Conservation (phyloP, 2,329 filamentous ascomycete species). For the Colletotrichum sp. region DNA sequence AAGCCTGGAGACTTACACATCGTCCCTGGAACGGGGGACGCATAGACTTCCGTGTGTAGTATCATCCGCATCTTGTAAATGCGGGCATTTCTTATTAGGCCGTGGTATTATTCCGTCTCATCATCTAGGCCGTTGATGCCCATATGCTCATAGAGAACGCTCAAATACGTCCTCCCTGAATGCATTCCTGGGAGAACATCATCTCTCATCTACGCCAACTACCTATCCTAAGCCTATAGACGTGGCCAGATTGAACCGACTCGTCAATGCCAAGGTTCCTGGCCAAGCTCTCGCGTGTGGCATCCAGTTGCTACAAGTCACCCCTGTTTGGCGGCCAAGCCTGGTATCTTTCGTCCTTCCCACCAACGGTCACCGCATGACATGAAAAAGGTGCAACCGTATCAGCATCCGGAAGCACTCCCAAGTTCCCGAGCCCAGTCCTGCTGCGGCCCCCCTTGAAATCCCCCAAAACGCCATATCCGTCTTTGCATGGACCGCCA, state of each 20-base stretch:
- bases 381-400: not conserved
- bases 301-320: not conserved
- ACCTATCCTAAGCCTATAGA: not conserved
- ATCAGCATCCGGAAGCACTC: not conserved
- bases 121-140: not conserved
- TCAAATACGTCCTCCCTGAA: not conserved
- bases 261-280: not conserved
- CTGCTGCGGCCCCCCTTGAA: conserved; percentile 1
- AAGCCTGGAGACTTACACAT: not conserved
- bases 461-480: conserved; percentile 4
- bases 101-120: conserved; percentile 6
- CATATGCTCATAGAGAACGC: not conserved
- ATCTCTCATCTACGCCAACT: not conserved
- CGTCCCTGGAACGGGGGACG: not conserved
- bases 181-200: not conserved
- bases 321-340: not conserved
- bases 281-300: conserved; percentile 1
- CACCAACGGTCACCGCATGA: not conserved
- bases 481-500: conserved; percentile 1
- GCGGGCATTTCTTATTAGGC: not conserved
- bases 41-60: not conserved
- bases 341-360: not conserved
- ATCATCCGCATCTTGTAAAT: not conserved
- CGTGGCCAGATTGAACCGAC: not conserved
- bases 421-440: conserved; percentile 7